Base-by-base conservation (phyloP, 2,329 filamentous ascomycete genomes). In the Calonectria hawksworthii region DNA sequence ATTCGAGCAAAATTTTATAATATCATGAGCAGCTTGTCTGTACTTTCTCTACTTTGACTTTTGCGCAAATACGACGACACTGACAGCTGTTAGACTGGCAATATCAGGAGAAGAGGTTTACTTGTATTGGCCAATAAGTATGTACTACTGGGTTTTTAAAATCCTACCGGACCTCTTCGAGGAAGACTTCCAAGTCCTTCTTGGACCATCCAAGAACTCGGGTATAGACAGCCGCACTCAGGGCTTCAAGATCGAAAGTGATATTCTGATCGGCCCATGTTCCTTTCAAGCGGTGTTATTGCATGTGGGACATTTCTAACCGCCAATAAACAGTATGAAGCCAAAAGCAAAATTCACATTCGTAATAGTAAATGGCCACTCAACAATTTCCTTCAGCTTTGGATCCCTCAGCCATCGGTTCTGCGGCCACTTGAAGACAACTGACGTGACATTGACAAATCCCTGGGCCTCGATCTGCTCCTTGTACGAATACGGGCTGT, bases 321-420 rank as follows among this genome's bases (percentile, higher is more conserved):
- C 7, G 5, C 38, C 5, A 7, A 5, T 7, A 2, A 7, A 41
- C 16, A 1, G 16, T 1, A 41, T 41, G 16, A 18, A 41, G 14
- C 16, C 38, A 18, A 41, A 8, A 4, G 16, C 16, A 41, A 14
- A 41, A 41, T 21, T 7, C 38, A 21, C 16, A 21, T 41, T 16
- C 38, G 13, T 5, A 3, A 21, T 14, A 21, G 8, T 7, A 6
- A 41, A 41, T 7, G 4, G 6, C 6, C 0, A 8, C 73, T 36
- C 47, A 75, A 74, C 78, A 6, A 90, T 80, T 65, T 90, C 86
- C 76, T 91, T 91, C 63, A 88, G 83, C 36, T 86, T 87, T 21
- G 83, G 83, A 38, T 89, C 86, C 67, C 86, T 88, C 0, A 88
- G 86, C 89, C 89, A 91, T 4, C 84, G 81, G 74, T 87, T 89